A percentile compares a stretch with the other conserved stretches of the same genome.
Conservation (phyloP, 108 stramenopile species). For the Skeletonema costatum region DNA sequence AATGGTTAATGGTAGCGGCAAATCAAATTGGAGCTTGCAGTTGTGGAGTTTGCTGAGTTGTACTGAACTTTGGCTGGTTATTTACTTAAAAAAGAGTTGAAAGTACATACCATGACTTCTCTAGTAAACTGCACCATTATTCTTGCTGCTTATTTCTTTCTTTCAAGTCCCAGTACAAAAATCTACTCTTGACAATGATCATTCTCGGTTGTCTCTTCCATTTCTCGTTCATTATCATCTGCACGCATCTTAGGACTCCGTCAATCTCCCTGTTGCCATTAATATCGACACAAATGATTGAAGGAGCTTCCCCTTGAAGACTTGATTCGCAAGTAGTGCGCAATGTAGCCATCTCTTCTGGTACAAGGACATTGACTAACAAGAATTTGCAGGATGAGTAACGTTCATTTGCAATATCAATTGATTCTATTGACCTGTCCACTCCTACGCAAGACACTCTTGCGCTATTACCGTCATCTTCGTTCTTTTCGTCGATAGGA, state of each 20-base stretch:
- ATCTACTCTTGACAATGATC: conserved; percentile 82
- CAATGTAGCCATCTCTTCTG: conserved; percentile 26
- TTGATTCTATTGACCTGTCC: conserved; percentile 73
- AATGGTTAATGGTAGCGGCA: too few species aligned
- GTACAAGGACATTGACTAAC: conserved; percentile 39
- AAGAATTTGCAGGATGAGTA: conserved; percentile 72
- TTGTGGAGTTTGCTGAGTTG: too few species aligned
- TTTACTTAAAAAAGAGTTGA: too few species aligned
- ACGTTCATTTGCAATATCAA: conserved; percentile 59
- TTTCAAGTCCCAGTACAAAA: conserved; percentile 62
- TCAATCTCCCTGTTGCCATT: conserved; percentile 83
- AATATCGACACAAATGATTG: conserved; percentile 82
- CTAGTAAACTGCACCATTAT: not conserved
- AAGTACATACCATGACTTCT: too few species aligned
- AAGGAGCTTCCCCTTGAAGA: conserved; percentile 24
- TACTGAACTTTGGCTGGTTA: too few species aligned
- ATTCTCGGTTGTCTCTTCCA: conserved; percentile 61
- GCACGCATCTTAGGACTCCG: conserved; percentile 72
- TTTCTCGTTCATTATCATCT: conserved; percentile 45
- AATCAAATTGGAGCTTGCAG: too few species aligned
- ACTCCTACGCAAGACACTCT: conserved; percentile 55
- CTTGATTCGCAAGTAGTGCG: conserved; percentile 19
- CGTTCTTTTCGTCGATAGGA: not conserved
- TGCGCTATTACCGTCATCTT: not conserved
- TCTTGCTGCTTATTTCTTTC: not conserved